phyloP scores from a whole-genome alignment of 2,329 filamentous ascomycete species.

The Arthroderma sp. region DNA sequence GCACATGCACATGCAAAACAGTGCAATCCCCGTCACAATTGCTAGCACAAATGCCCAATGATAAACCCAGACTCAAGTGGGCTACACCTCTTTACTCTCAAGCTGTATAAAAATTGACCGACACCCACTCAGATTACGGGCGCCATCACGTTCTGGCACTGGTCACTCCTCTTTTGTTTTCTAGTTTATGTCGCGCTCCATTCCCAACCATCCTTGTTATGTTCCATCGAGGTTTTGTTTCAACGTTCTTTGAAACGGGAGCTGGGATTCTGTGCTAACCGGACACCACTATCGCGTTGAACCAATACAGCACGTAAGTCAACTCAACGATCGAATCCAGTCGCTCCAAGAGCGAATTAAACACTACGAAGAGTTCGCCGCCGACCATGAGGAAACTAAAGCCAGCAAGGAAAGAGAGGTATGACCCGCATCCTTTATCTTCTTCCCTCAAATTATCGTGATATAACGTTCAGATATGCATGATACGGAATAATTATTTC shows the following conservation, averaged over 20 bases:
- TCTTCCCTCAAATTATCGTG: neutral
- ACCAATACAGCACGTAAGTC: conserved; percentile 26
- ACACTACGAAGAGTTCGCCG: conserved; percentile 25
- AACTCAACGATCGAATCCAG: conserved; percentile 31
- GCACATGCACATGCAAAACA: neutral
- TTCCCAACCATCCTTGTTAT: conserved; percentile 7
- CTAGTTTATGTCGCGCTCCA: conserved; percentile 10
- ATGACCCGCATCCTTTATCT: conserved; percentile 9
- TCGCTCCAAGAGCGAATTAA: conserved; percentile 29
- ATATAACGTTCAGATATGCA: neutral
- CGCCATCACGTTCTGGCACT: conserved; percentile 11
- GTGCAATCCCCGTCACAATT: neutral
- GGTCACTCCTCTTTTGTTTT: conserved; percentile 11
- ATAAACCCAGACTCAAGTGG: neutral
- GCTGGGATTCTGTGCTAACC: conserved; percentile 10
- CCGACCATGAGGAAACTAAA: conserved; percentile 24
- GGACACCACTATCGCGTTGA: conserved; percentile 1
- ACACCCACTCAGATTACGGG: conserved; percentile 9
- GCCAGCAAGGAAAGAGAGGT: conserved; percentile 30
- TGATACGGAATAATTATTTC: neutral
- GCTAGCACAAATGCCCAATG: neutral
- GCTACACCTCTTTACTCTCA: neutral
- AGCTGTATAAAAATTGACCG: conserved; percentile 8
- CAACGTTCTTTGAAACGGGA: conserved; percentile 6
- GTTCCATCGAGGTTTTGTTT: conserved; percentile 9